Percentiles rank a stretch among this genome's conserved stretches.
phyloP scores from a whole-genome alignment of 1,284 basidiomycete species.

The Exobasidium cylindrosporum region DNA sequence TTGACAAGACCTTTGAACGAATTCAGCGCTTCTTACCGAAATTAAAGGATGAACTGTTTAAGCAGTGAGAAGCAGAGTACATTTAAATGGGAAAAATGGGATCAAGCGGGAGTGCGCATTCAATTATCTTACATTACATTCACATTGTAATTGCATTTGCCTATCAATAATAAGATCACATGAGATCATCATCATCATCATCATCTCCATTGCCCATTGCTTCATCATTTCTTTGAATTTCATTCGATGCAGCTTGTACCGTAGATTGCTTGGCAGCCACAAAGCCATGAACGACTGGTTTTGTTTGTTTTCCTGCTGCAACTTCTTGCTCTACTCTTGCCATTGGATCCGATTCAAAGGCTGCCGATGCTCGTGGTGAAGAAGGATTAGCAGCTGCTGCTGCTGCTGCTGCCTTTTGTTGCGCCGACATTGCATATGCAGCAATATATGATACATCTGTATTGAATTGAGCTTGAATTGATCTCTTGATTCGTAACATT shows the following conservation, averaged over 20 bases:
- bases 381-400: slow-evolving; percentile 63
- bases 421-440: slow-evolving; percentile 27
- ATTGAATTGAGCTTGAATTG: slow-evolving; percentile 97
- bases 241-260: slow-evolving; percentile 58
- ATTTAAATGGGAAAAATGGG: background rate
- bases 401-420: slow-evolving; percentile 54
- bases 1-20: slow-evolving; percentile 25
- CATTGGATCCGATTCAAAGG: slow-evolving; percentile 44
- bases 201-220: slow-evolving; percentile 59
- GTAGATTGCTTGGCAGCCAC: slow-evolving; percentile 53
- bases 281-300: slow-evolving; percentile 22
- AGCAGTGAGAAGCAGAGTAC: background rate
- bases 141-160: background rate
- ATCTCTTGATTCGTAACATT: slow-evolving; percentile 95
- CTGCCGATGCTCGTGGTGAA: slow-evolving; percentile 58
- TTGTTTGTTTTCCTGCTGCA: slow-evolving; percentile 6
- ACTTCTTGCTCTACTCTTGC: slow-evolving; percentile 7
- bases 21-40: slow-evolving; percentile 39
- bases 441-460: slow-evolving; percentile 70
- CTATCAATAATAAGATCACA: slow-evolving; percentile 21
- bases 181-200: slow-evolving; percentile 52
- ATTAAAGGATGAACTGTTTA: slow-evolving; percentile 33
- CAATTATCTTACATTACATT: too few species aligned
- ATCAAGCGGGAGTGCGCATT: background rate
- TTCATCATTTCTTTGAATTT: slow-evolving; percentile 64